Base-by-base conservation (phyloP, 176 grass and related monocot genomes). In the Oryza nivara region DNA sequence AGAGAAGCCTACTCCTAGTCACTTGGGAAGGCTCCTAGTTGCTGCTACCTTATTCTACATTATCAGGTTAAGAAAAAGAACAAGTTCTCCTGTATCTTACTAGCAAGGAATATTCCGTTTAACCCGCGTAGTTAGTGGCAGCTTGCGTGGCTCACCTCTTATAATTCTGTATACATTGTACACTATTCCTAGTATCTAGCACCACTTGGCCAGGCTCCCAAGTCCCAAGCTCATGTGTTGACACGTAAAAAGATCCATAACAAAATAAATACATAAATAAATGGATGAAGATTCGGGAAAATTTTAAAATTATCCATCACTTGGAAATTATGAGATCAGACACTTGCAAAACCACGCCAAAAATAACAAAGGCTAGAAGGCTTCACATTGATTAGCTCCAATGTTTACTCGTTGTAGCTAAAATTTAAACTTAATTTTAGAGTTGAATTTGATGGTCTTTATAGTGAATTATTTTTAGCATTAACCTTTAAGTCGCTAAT, bases 11-110 rank as follows among this genome's bases (percentile, higher is more conserved):
- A 20, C 15, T 6, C 70, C 44, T 36, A 20, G 22, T 6, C 66
- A 20, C 66, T 70, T 47, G 77, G 67, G 83, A 72, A 79, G 9
- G 26, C 28, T 58, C 61, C 45, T 20, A 10, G 79, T 48, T 30
- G 65, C 41, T 70, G 65, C 41, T 70, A 38, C 86, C 2, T 77
- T 49, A 38, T 88, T 83, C 86, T 15, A 77, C 80, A 67, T 65
- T 72, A 83, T 77, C 80, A 64, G 3, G 13, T 15, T 73, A 36
- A 63, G 44, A 2, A 5, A 40, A 71, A 65, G 73, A 83, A 83
- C 67, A 71, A 52, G 47, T 88, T 77, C 79, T 32, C 66, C 11
- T 63, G 12, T 11, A 34, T 19, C 20, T 40, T 32, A 36, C 10
- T 32, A 34, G 3, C 3, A 34, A 45, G 41, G 32, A 17, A 13